Evolutionary conservation across 352 stramenopile species (phyloP), one percentile per base, ranked within the genome.

Genomic region (Pythium grandisporangium): DNA sequence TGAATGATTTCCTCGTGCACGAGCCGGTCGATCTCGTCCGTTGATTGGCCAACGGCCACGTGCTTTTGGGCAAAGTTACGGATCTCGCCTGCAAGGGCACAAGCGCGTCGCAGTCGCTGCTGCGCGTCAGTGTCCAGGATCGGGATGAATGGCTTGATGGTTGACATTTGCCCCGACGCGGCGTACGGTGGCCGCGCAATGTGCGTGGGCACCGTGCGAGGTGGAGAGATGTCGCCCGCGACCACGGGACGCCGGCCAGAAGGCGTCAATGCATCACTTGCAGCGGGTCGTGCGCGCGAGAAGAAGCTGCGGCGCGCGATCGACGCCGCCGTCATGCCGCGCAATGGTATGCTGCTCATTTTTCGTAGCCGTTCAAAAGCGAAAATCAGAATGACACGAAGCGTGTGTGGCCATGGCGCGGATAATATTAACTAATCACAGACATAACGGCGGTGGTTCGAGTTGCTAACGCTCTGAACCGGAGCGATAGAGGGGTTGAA

Each of bases 1-100:
- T 65, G 67, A 30, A 97, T 52, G 37, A 97, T 94, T 29, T 92
- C 82, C 8, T 94, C 70, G 56, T 98, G 93, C 30, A 98, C 81
- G 6, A 84, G 56, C 32, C 66, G 55, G 56, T 99, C 93, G 51
- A 99, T 97, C 30, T 96, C 80, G 37, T 98, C 93, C 2, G 94
- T 98, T 8, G 84, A 95, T 6, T 78, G 59, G 10, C 95, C 95
- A 4, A 80, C 64, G 16, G 84, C 55, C 14, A 93, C 76, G 36
- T 93, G 63, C 39, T 66, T 59, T 32, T 64, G 39, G 7, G 84
- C 79, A 52, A 93, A 93, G 30, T 70, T 61, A 17, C 90, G 71
- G 29, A 95, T 75, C 32, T 95, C 82, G 30, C 65, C 53, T 8
- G 85, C 81, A 22, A 95, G 58, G 12, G 56, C 58, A 30, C 84